Conservation (phyloP, 805 yeast species). For the Jamesozyma jinghongensis region DNA sequence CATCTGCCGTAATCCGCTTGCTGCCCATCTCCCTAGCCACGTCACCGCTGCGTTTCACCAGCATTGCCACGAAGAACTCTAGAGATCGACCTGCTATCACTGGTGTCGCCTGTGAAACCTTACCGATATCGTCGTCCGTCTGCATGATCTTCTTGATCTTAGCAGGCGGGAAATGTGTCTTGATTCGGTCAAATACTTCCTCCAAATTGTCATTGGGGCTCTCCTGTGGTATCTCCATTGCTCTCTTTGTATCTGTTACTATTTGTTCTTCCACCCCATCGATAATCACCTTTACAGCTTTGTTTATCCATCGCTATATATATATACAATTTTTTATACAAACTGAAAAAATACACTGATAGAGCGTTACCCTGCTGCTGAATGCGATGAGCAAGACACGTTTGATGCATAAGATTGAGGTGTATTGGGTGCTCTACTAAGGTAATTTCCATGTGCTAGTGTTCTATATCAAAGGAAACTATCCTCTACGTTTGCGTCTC, state of each 20-base stretch:
- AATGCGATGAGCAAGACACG: no score
- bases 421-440: no score
- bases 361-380: neutral
- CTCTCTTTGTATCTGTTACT: neutral
- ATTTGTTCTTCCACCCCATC: neutral
- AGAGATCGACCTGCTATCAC: constrained; percentile 94
- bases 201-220: constrained; percentile 7
- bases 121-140: constrained; percentile 95
- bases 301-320: neutral
- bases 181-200: constrained; percentile 36
- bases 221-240: neutral
- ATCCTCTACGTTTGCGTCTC: constrained; percentile 15
- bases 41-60: constrained; percentile 73
- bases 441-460: constrained; percentile 1
- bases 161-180: constrained; percentile 85
- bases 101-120: constrained; percentile 98
- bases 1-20: constrained; percentile 73
- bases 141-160: constrained; percentile 95
- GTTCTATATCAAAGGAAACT: constrained; percentile 13
- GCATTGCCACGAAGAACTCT: constrained; percentile 81
- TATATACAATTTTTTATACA: neutral
- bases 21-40: constrained; percentile 70
- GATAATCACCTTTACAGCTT: neutral
- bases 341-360: neutral
- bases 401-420: no score